phyloP scores from a whole-genome alignment of 2,329 filamentous ascomycete genomes.

The Juglanconis oblonga region DNA sequence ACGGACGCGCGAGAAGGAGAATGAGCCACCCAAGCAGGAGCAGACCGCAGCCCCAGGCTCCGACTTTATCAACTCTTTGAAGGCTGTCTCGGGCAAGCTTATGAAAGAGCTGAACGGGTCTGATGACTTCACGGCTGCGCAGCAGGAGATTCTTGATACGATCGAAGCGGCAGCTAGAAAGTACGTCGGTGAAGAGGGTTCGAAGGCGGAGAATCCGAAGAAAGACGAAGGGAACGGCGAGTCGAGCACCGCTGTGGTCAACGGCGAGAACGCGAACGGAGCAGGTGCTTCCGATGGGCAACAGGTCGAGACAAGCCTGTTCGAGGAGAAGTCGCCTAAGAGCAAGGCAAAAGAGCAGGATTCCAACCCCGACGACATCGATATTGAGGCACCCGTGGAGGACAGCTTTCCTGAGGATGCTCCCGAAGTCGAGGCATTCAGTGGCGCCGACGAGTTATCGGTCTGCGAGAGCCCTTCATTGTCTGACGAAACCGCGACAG shows the following conservation, averaged over 20 bases:
- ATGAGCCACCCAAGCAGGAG: conserved; percentile 21
- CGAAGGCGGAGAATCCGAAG: conserved; percentile 19
- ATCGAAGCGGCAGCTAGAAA: conserved; percentile 50
- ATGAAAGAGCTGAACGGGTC: conserved; percentile 39
- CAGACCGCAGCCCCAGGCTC: conserved; percentile 23
- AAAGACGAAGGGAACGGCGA: conserved; percentile 15
- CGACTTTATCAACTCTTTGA: conserved; percentile 37
- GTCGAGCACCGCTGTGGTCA: conserved; percentile 3
- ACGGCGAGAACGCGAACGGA: neutral
- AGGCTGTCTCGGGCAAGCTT: conserved; percentile 39
- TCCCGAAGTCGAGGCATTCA: conserved; percentile 15
- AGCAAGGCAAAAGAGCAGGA: conserved; percentile 27
- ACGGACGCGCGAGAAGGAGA: conserved; percentile 24
- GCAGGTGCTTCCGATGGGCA: conserved; percentile 2
- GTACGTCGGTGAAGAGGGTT: conserved; percentile 42
- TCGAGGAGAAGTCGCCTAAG: conserved; percentile 20
- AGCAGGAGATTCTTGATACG: conserved; percentile 46
- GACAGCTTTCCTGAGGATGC: conserved; percentile 10
- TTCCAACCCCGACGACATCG: conserved; percentile 45
- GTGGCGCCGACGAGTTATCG: conserved; percentile 15
- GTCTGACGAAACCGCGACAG: conserved; percentile 11
- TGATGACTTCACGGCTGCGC: conserved; percentile 27
- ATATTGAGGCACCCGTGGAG: conserved; percentile 42
- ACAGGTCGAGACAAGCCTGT: conserved; percentile 21
- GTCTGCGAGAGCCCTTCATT: conserved; percentile 14